Percentiles rank a stretch among this genome's conserved stretches.
phyloP scores from a whole-genome alignment of 2,329 filamentous ascomycete genomes.

The Botryosphaeria dothidea region DNA sequence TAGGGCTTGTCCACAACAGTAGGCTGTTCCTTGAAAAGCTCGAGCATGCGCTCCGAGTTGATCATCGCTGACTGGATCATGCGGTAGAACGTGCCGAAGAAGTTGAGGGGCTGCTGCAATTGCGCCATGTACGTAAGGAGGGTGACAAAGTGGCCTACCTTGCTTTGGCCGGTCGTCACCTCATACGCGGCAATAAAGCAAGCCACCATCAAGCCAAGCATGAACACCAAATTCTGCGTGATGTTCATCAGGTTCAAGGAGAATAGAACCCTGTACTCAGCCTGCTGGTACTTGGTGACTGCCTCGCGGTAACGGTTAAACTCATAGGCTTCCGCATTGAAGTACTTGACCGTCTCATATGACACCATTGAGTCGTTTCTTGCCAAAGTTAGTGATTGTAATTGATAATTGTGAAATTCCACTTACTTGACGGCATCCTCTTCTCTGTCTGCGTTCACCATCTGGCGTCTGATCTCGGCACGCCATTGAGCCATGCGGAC shows the following conservation, averaged over 20 bases:
- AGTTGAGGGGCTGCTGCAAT: conserved; percentile 69
- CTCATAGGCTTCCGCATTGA: conserved; percentile 62
- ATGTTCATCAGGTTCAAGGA: conserved; percentile 62
- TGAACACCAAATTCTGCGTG: conserved; percentile 65
- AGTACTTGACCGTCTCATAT: conserved; percentile 79
- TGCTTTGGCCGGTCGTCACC: conserved; percentile 61
- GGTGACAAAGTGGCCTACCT: conserved; percentile 69
- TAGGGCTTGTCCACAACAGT: conserved; percentile 79
- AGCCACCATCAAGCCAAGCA: conserved; percentile 65
- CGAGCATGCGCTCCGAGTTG: conserved; percentile 90
- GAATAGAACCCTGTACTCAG: conserved; percentile 58
- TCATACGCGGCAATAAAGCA: conserved; percentile 71
- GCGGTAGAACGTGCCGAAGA: conserved; percentile 90
- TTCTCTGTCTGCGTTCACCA: conserved; percentile 92
- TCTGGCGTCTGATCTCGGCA: conserved; percentile 84
- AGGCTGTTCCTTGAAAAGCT: conserved; percentile 94
- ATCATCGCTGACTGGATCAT: conserved; percentile 97
- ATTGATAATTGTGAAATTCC: neutral
- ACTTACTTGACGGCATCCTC: conserved; percentile 89
- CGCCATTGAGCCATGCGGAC: conserved; percentile 94
- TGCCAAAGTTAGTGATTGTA: conserved; percentile 26
- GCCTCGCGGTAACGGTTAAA: conserved; percentile 59
- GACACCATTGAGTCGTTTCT: conserved; percentile 95
- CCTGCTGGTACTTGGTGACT: conserved; percentile 58
- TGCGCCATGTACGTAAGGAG: conserved; percentile 75